phyloP scores from a whole-genome alignment of 2,329 filamentous ascomycete species.

The Fusarium sp. region DNA sequence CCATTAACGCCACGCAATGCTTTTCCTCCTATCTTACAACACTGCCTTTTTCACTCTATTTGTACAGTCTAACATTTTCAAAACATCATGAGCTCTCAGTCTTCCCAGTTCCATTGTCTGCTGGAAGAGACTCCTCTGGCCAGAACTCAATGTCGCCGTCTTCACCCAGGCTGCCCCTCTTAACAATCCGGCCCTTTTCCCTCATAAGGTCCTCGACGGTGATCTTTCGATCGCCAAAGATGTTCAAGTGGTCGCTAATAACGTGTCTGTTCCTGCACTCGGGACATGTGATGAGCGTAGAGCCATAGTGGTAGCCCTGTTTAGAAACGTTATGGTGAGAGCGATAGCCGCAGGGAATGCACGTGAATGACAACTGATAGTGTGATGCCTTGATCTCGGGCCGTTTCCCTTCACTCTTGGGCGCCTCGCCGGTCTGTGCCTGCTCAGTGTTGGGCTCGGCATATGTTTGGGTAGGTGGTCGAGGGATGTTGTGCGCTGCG shows the following conservation, averaged over 20 bases:
- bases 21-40: constrained; percentile 34
- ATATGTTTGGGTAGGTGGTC: constrained; percentile 42
- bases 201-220: constrained; percentile 83
- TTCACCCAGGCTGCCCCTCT: constrained; percentile 75
- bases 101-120: constrained; percentile 34
- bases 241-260: constrained; percentile 87
- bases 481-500: constrained; percentile 52
- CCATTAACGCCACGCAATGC: constrained; percentile 38
- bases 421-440: constrained; percentile 27
- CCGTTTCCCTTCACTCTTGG: constrained; percentile 45
- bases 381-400: constrained; percentile 65
- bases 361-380: constrained; percentile 93
- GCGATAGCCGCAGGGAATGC: constrained; percentile 82
- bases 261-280: constrained; percentile 87
- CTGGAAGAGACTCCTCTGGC: constrained; percentile 70
- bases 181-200: constrained; percentile 79
- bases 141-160: constrained; percentile 95
- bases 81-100: constrained; percentile 2
- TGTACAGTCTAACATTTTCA: not conserved
- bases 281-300: constrained; percentile 89
- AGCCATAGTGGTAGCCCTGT: constrained; percentile 93
- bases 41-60: not conserved
- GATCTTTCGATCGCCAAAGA: constrained; percentile 76
- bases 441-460: constrained; percentile 18
- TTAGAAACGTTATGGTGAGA: constrained; percentile 91